A percentile compares a stretch with the other conserved stretches of the same genome.
These are phyloP conservation scores for Penicillium turbatum DNA, from an alignment of 495 filamentous ascomycete species.

Conservation along the genomic window DNA sequence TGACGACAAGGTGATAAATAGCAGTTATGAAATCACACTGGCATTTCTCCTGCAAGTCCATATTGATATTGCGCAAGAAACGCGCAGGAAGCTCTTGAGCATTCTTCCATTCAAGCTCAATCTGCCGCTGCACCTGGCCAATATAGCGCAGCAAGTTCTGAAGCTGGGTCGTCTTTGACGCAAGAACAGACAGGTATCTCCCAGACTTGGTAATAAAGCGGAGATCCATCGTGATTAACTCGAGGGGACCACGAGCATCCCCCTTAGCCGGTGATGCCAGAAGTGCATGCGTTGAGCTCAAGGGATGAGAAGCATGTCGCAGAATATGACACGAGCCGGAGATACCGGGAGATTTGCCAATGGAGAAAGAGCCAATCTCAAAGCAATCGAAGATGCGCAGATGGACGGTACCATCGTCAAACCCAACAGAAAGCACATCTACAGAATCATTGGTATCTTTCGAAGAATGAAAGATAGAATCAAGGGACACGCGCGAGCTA, in stretches of 20 bases:
- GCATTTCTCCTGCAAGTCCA: conserved; percentile 54
- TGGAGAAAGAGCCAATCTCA: conserved; percentile 64
- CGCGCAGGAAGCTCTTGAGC: conserved; percentile 73
- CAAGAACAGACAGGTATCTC: conserved; percentile 72
- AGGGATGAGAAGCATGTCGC: conserved; percentile 65
- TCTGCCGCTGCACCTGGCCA: conserved; percentile 66
- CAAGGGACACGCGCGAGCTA: conserved; percentile 25
- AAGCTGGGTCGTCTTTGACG: conserved; percentile 80
- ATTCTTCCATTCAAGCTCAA: conserved; percentile 74
- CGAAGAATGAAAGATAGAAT: conserved; percentile 35
- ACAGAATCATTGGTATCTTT: conserved; percentile 64
- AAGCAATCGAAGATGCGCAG: conserved; percentile 89
- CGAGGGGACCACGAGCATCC: conserved; percentile 31
- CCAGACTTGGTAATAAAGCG: conserved; percentile 76
- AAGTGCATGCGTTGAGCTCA: conserved; percentile 72
- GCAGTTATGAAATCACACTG: conserved; percentile 67
- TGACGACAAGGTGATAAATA: conserved; percentile 80
- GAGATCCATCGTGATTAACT: conserved; percentile 74
- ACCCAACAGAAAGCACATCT: conserved; percentile 76
- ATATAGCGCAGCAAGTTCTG: conserved; percentile 84
- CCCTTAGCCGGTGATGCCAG: conserved; percentile 41
- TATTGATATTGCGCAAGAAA: conserved; percentile 71
- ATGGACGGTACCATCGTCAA: conserved; percentile 73
- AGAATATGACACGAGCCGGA: conserved; percentile 26
- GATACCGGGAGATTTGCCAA: conserved; percentile 23